phyloP scores from a whole-genome alignment of 1,139 yeast species.

The Saccharomycopsis crataegensis region DNA sequence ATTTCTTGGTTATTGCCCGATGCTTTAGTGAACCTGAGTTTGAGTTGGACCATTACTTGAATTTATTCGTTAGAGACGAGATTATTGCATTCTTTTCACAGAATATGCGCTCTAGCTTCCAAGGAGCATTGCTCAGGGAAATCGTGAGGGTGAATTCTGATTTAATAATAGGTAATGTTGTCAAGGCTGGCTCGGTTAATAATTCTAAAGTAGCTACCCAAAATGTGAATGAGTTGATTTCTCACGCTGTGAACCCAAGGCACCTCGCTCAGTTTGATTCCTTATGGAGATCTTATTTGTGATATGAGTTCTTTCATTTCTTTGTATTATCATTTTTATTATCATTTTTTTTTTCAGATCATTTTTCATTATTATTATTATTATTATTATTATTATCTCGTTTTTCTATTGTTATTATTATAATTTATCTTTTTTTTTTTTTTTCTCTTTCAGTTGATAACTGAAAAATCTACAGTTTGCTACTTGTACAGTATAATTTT shows the following conservation, averaged over 20 bases:
- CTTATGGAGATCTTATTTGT: constrained; percentile 47
- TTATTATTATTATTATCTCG: neutral
- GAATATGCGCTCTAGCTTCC: constrained; percentile 38
- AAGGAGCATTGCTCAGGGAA: constrained; percentile 76
- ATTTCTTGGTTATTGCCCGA: constrained; percentile 78
- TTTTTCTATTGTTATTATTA: neutral
- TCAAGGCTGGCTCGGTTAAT: constrained; percentile 23
- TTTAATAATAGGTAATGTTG: constrained; percentile 59
- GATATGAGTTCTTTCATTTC: neutral
- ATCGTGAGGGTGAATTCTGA: constrained; percentile 77
- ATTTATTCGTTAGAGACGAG: constrained; percentile 91
- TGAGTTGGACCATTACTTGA: constrained; percentile 79
- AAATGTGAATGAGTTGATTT: constrained; percentile 79
- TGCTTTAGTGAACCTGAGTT: constrained; percentile 88
- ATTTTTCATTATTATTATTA: neutral
- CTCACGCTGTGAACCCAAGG: constrained; percentile 94
- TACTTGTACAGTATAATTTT: no score
- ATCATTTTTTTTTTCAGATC: neutral
- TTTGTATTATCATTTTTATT: neutral
- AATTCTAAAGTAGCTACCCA: constrained; percentile 57
- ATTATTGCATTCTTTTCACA: constrained; percentile 89
- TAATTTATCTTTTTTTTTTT: neutral
- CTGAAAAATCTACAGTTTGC: no score
- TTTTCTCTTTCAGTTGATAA: neutral
- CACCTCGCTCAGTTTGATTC: constrained; percentile 95